Conservation (phyloP, 2,329 filamentous ascomycete genomes). For the Thermoascus crustaceus region DNA sequence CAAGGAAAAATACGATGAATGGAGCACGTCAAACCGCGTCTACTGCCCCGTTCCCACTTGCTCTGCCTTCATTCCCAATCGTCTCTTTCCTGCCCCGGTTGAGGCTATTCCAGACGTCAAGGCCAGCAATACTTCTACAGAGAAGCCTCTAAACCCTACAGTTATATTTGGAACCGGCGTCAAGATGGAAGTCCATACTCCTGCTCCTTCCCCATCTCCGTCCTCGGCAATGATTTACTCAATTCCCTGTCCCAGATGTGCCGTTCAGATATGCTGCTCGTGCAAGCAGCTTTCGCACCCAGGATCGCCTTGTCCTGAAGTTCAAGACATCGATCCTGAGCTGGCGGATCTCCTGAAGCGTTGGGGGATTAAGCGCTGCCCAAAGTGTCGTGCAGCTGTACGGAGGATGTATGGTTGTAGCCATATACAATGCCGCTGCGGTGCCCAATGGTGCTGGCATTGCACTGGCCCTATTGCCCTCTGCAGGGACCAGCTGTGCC, state of each 20-base stretch:
- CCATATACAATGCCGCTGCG: conserved; percentile 43
- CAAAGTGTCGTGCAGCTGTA: conserved; percentile 41
- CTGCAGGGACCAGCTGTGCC: conserved; percentile 17
- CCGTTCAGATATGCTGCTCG: conserved; percentile 32
- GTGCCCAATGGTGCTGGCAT: conserved; percentile 44
- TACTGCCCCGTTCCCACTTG: conserved; percentile 44
- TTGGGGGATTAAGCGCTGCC: conserved; percentile 44
- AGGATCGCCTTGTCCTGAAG: conserved; percentile 18
- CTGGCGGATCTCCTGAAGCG: conserved; percentile 28
- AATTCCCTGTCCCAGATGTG: conserved; percentile 40
- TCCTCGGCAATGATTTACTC: conserved; percentile 14
- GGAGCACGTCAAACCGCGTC: conserved; percentile 35
- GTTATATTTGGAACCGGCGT: not conserved
- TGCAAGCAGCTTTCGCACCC: conserved; percentile 38
- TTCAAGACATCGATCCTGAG: conserved; percentile 27
- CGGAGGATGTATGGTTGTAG: conserved; percentile 42
- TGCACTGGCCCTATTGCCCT: conserved; percentile 30
- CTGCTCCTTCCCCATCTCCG: conserved; percentile 5
- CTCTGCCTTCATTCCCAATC: conserved; percentile 40
- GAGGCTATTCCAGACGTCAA: not conserved
- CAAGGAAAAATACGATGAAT: conserved; percentile 41
- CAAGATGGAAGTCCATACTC: conserved; percentile 2
- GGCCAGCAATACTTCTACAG: not conserved
- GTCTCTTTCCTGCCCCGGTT: conserved; percentile 14
- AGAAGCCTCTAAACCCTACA: not conserved